A percentile compares a stretch with the other conserved stretches of the same genome.
These are phyloP conservation scores for Globisporangium heterothallicum DNA, from an alignment of 352 stramenopile genomes.

Conservation along the genomic window DNA sequence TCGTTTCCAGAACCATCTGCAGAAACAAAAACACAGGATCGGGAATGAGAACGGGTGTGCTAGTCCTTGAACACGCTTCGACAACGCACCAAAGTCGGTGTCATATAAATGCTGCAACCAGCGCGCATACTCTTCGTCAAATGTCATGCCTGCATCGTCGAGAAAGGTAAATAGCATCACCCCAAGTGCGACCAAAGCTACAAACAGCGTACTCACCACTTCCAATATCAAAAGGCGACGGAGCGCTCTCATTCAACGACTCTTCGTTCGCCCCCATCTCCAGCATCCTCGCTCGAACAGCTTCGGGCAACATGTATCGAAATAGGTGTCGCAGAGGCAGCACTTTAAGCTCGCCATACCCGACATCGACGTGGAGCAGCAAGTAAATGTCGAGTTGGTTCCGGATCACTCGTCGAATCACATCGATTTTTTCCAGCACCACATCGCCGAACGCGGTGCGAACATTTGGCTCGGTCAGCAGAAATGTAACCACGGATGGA, in stretches of 20 bases:
- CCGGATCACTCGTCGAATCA: constrained; percentile 49
- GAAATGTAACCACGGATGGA: constrained; percentile 55
- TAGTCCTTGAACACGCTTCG: no score
- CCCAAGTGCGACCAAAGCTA: background rate
- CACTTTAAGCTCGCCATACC: constrained; percentile 40
- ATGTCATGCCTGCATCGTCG: constrained; percentile 39
- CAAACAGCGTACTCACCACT: constrained; percentile 20
- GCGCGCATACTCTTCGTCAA: constrained; percentile 83
- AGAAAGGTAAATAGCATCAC: constrained; percentile 3
- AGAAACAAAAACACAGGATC: constrained; percentile 6
- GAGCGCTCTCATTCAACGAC: constrained; percentile 58
- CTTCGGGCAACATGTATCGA: constrained; percentile 61
- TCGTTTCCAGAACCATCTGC: constrained; percentile 40
- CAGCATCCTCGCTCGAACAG: constrained; percentile 54
- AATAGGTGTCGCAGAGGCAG: constrained; percentile 72
- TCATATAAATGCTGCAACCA: constrained; percentile 87
- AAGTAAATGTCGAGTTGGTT: constrained; percentile 67
- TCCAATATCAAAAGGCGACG: constrained; percentile 59
- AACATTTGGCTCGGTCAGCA: constrained; percentile 53
- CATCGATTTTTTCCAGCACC: constrained; percentile 76
- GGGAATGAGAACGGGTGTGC: no score
- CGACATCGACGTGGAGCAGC: constrained; percentile 70
- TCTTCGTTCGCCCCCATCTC: constrained; percentile 65
- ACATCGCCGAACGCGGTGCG: constrained; percentile 78
- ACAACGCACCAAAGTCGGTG: constrained; percentile 65